A percentile compares a stretch with the other conserved stretches of the same genome.
Conservation (phyloP, 129 eudicot species). For the Chrysanthemum lavandulifolium region DNA sequence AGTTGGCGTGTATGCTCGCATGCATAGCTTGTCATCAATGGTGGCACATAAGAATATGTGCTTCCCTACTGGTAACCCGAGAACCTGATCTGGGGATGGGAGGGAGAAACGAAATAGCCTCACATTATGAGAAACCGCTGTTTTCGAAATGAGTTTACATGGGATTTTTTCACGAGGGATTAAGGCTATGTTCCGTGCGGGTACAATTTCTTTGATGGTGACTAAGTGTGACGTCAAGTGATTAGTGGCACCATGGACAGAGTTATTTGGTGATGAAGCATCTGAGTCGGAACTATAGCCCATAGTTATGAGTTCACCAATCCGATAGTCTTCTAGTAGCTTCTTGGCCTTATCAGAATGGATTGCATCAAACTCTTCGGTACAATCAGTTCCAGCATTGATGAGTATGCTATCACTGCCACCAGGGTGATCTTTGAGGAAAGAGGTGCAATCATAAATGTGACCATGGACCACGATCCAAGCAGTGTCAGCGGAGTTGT, state of each 20-base stretch:
- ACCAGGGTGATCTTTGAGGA: slow-evolving; percentile 93
- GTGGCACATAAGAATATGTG: slow-evolving; percentile 83
- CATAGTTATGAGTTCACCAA: slow-evolving; percentile 71
- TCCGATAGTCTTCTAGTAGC: slow-evolving; percentile 63
- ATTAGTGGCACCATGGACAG: slow-evolving; percentile 69
- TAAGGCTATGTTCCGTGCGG: slow-evolving; percentile 48
- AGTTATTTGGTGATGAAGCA: slow-evolving; percentile 63
- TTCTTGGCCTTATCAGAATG: slow-evolving; percentile 91
- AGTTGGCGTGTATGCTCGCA: slow-evolving; percentile 94
- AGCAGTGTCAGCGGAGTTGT: slow-evolving; percentile 76
- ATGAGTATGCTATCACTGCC: slow-evolving; percentile 90
- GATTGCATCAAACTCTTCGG: slow-evolving; percentile 93
- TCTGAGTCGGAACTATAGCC: slow-evolving; percentile 59
- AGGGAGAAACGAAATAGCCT: slow-evolving; percentile 68
- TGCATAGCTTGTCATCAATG: slow-evolving; percentile 71
- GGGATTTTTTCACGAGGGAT: slow-evolving; percentile 71
- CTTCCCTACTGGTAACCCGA: slow-evolving; percentile 86
- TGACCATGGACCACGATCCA: slow-evolving; percentile 99
- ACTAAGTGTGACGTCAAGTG: slow-evolving; percentile 31
- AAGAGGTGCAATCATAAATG: slow-evolving; percentile 76
- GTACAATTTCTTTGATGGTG: slow-evolving; percentile 52
- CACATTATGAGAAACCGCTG: slow-evolving; percentile 65
- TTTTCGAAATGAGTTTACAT: slow-evolving; percentile 62
- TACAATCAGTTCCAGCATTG: slow-evolving; percentile 95
- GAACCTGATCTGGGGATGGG: slow-evolving; percentile 61